These are phyloP conservation scores for Arachis stenosperma DNA, from an alignment of 306 rosid species.

Conservation along the genomic window DNA sequence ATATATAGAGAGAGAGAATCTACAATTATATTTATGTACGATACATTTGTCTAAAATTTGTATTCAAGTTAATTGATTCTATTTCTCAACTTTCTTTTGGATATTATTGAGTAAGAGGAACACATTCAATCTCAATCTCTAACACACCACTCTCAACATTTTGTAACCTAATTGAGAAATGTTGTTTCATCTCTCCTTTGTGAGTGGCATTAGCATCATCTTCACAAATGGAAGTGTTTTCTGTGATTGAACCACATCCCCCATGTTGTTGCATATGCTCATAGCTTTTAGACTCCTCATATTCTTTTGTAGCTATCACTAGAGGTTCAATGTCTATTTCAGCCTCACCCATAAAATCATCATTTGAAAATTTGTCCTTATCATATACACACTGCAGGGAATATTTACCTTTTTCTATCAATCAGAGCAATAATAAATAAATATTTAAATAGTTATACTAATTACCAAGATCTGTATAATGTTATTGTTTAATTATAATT, in stretches of 20 bases:
- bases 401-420: neutral
- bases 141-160: slow-evolving; percentile 86
- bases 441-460: too few species aligned
- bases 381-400: slow-evolving; percentile 82
- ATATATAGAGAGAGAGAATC: too few species aligned
- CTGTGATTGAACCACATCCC: slow-evolving; percentile 66
- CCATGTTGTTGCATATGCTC: slow-evolving; percentile 65
- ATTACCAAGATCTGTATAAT: too few species aligned
- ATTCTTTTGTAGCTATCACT: slow-evolving; percentile 73
- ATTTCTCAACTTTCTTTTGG: slow-evolving; percentile 21
- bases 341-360: slow-evolving; percentile 96
- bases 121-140: slow-evolving; percentile 84
- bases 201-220: slow-evolving; percentile 66
- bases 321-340: slow-evolving; percentile 94
- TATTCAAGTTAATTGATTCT: neutral
- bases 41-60: slow-evolving; percentile 17
- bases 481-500: too few species aligned
- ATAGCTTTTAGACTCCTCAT: slow-evolving; percentile 52
- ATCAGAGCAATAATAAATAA: neutral
- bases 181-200: slow-evolving; percentile 76
- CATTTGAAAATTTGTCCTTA: slow-evolving; percentile 82
- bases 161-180: slow-evolving; percentile 72
- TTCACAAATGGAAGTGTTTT: slow-evolving; percentile 52
- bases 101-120: slow-evolving; percentile 82
- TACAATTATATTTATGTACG: too few species aligned